Percentiles rank a stretch among this genome's conserved stretches.
Evolutionary conservation across 176 grass and related monocot genomes (phyloP).

Genomic region (Triticum turgidum): DNA sequence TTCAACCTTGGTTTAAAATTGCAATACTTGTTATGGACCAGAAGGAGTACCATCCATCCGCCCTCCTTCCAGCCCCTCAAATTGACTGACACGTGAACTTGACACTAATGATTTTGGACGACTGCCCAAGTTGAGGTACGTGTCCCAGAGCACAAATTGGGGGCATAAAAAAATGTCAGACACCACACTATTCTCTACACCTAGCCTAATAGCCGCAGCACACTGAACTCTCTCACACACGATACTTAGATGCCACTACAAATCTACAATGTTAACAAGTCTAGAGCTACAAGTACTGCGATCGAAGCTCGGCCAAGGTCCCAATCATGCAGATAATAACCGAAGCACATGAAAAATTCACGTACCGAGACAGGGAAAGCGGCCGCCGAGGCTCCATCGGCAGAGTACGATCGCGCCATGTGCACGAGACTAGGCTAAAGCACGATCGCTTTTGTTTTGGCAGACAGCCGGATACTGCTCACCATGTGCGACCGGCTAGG

Average conservation of each 20-base stretch:
- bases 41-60: no score
- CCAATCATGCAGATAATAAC: not conserved
- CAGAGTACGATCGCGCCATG: not conserved
- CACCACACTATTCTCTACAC: no score
- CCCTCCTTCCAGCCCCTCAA: no score
- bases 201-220: not conserved
- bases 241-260: no score
- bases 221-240: not conserved
- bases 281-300: not conserved
- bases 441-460: not conserved
- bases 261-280: not conserved
- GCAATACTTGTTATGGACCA: no score
- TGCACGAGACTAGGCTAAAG: not conserved
- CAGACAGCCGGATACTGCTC: conserved; percentile 1
- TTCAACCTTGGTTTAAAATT: no score
- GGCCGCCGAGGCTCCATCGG: not conserved
- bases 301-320: not conserved
- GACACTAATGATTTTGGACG: no score
- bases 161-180: no score
- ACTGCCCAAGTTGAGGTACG: no score
- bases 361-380: not conserved
- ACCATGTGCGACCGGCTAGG: not conserved
- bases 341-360: not conserved
- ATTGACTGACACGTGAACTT: no score
- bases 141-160: no score